Evolutionary conservation across 2,329 filamentous ascomycete genomes (phyloP), one percentile per base, ranked within the genome.

Genomic region (Nigrograna mackinnonii): DNA sequence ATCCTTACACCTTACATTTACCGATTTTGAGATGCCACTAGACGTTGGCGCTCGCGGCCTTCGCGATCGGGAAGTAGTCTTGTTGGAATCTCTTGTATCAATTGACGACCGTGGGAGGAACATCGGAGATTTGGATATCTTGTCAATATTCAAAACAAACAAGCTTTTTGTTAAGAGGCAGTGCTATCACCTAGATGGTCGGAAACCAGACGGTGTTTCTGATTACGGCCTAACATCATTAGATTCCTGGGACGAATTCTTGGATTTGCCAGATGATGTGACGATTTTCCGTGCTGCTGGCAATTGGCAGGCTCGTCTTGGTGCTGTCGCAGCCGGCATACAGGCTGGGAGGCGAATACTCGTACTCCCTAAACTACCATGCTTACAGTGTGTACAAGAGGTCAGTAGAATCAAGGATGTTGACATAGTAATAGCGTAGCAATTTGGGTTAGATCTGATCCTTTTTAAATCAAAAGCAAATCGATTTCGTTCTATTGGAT

Each of bases 221-320:
- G 16, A 20, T 22, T 7, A 12, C 19, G 6, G 18, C 4, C 24
- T 40, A 12, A 20, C 34, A 2, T 36, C 44, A 2, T 2, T 43
- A 4, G 39, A 47, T 16, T 18, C 14, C 13, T 47, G 44, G 44
- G 36, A 22, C 7, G 44, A 47, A 17, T 39, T 47, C 11, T 17
- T 47, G 1, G 44, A 47, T 22, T 17, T 18, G 1, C 40, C 39
- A 1, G 4, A 24, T 1, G 7, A 6, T 2, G 12, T 17, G 3
- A 22, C 6, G 3, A 26, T 47, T 17, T 35, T 47, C 20, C 14
- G 39, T 1, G 39, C 39, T 3, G 5, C 5, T 5, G 36, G 35
- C 1, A 47, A 43, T 16, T 39, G 30, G 39, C 21, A 32, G 18
- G 44, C 35, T 13, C 30, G 44, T 4, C 31, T 47, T 12, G 22